Evolutionary conservation across 1,284 basidiomycete species (phyloP), one percentile per base, ranked within the genome.

Genomic region (Stereum hirsutum): DNA sequence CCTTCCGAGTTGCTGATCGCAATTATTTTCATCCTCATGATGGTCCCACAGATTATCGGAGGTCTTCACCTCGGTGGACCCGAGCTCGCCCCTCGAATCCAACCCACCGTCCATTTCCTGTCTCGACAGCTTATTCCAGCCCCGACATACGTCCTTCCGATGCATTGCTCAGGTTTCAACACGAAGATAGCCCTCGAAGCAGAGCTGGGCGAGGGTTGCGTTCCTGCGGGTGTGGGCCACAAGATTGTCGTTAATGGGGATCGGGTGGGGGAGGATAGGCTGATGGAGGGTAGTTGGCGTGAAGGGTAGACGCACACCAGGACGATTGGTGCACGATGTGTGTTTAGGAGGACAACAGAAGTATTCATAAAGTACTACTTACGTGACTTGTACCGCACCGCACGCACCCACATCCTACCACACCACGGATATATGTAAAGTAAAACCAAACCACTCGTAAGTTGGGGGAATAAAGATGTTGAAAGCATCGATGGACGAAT

Each of bases 121-220:
- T 69, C 78, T 0, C 62, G 69, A 20, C 57, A 69, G 42, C 59
- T 89, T 23, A 56, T 66, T 10, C 86, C 85, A 4, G 60, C 74
- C 1, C 85, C 84, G 0, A 70, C 69, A 0, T 89, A 81, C 51
- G 62, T 90, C 31, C 66, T 90, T 0, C 88, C 88, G 0, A 84
- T 91, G 76, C 89, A 90, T 59, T 90, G 88, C 52, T 77, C 83
- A 1, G 87, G 88, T 0, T 85, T 89, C 54, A 69, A 72, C 25
- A 73, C 72, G 23, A 86, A 89, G 56, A 57, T 84, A 1, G 81
- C 78, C 4, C 60, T 91, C 49, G 75, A 80, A 53, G 60, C 62
- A 6, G 82, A 73, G 2, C 66, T 91, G 11, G 87, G 85, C 15
- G 75, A 83, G 39, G 76, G 75, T 1, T 82, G 81, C 53, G 82